Evolutionary conservation across 1,284 basidiomycete genomes (phyloP).

Genomic region (Agaricales sp.): DNA sequence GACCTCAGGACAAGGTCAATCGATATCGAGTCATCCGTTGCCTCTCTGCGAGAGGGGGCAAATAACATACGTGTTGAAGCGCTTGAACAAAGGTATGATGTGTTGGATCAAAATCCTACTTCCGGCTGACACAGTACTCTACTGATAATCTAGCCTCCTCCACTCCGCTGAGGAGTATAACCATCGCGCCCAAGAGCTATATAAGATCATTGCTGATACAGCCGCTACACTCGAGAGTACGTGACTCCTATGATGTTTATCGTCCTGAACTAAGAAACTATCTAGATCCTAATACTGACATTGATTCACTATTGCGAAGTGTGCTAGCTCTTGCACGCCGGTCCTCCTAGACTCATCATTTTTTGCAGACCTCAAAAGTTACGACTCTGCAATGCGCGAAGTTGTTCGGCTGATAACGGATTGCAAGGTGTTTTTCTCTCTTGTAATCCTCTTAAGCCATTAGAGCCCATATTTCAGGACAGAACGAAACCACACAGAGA

Average conservation of each 20-base stretch:
- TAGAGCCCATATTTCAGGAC: slow-evolving; percentile 15
- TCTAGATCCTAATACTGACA: no score
- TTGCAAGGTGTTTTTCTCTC: slow-evolving; percentile 4
- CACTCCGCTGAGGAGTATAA: slow-evolving; percentile 46
- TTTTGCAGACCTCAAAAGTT: not conserved
- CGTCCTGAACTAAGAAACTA: no score
- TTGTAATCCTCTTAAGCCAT: slow-evolving; percentile 2
- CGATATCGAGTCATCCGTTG: slow-evolving; percentile 43
- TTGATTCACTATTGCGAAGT: no score
- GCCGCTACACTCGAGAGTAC: slow-evolving; percentile 46
- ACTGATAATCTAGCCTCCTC: slow-evolving; percentile 15
- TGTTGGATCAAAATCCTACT: no score
- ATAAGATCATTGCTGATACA: slow-evolving; percentile 45
- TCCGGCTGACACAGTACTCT: no score
- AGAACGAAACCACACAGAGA: slow-evolving; percentile 74
- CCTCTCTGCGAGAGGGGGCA: slow-evolving; percentile 44
- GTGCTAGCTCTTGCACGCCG: slow-evolving; percentile 12
- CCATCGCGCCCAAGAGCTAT: slow-evolving; percentile 44
- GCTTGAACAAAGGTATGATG: slow-evolving; percentile 38
- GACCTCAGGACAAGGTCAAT: slow-evolving; percentile 45
- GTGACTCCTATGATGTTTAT: no score
- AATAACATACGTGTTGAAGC: slow-evolving; percentile 45
- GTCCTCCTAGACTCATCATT: not conserved
- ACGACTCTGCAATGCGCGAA: not conserved
- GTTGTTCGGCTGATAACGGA: not conserved